Percentiles rank a stretch among this genome's conserved stretches.
Conservation (phyloP, 169 alveolate species). For the Cryptosporidium viatorum region DNA sequence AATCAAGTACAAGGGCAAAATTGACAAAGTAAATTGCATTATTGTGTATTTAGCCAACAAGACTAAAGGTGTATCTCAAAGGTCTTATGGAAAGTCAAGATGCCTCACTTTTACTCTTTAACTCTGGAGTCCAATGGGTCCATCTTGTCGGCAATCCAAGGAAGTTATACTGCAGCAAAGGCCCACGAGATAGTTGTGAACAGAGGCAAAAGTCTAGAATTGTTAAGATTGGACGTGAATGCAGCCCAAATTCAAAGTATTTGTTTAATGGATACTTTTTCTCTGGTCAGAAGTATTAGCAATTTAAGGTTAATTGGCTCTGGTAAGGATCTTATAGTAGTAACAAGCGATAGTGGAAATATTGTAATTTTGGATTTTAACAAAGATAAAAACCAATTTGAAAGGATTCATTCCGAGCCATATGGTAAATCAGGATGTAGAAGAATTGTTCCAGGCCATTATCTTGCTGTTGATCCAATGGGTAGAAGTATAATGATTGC, state of each 20-base stretch:
- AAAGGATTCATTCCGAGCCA: conserved; percentile 96
- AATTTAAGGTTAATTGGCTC: conserved; percentile 94
- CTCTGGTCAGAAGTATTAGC: conserved; percentile 92
- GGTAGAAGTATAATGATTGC: conserved; percentile 99
- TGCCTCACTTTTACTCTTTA: conserved; percentile 96
- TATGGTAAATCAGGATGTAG: conserved; percentile 98
- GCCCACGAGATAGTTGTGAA: conserved; percentile 97
- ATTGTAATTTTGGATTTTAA: conserved; percentile 93
- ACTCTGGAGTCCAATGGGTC: conserved; percentile 97
- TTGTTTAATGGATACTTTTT: conserved; percentile 92
- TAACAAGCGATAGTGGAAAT: conserved; percentile 97
- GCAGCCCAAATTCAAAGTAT: conserved; percentile 92
- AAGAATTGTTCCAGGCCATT: conserved; percentile 97
- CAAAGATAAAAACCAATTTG: conserved; percentile 87
- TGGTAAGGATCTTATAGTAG: conserved; percentile 92
- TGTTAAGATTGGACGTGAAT: conserved; percentile 91
- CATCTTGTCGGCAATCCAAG: conserved; percentile 95
- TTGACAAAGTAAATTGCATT: conserved; percentile 32
- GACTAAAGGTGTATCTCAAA: not conserved
- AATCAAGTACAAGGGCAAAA: not conserved
- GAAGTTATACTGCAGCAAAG: conserved; percentile 97
- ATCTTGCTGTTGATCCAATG: conserved; percentile 98
- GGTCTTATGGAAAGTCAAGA: conserved; percentile 68
- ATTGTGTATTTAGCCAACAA: not conserved
- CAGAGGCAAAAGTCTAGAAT: conserved; percentile 94